Conservation (phyloP, 257 asterid species). For the Scutellaria baicalensis region DNA sequence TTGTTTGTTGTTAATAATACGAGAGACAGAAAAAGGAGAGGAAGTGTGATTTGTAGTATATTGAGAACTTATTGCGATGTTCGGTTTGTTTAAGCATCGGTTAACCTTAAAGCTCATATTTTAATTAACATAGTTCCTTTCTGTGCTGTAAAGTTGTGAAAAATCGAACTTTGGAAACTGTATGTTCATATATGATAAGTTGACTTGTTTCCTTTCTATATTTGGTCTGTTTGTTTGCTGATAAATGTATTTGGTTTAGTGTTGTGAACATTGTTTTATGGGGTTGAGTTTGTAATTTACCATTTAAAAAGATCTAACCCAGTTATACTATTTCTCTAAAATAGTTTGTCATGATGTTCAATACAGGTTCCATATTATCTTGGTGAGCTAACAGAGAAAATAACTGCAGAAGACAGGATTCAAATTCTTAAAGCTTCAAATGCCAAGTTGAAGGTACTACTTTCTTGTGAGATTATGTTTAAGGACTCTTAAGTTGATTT, state of each 20-base stretch:
- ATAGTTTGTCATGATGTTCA: not conserved
- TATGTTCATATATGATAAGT: not conserved
- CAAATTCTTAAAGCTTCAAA: conserved; percentile 61
- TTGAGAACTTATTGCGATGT: not conserved
- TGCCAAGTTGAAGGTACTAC: conserved; percentile 68
- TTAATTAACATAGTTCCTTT: not conserved
- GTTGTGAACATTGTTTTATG: not conserved
- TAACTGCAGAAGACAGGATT: conserved; percentile 59
- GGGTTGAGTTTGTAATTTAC: not conserved
- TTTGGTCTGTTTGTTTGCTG: not conserved
- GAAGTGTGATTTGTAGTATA: not conserved
- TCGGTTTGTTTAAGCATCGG: not conserved
- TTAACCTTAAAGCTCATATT: not conserved
- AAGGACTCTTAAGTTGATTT: not conserved
- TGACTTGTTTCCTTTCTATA: not conserved
- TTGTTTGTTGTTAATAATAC: not conserved
- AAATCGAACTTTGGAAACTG: not conserved
- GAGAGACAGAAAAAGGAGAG: not conserved
- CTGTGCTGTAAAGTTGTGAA: not conserved
- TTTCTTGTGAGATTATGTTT: not conserved
- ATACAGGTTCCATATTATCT: conserved; percentile 80
- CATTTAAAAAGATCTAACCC: not conserved
- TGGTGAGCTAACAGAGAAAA: conserved; percentile 74
- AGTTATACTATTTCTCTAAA: not conserved
- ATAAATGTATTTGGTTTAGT: not conserved